A percentile compares a stretch with the other conserved stretches of the same genome.
phyloP scores from a whole-genome alignment of 2,329 filamentous ascomycete genomes.

The Ceratocystis smalleyi region DNA sequence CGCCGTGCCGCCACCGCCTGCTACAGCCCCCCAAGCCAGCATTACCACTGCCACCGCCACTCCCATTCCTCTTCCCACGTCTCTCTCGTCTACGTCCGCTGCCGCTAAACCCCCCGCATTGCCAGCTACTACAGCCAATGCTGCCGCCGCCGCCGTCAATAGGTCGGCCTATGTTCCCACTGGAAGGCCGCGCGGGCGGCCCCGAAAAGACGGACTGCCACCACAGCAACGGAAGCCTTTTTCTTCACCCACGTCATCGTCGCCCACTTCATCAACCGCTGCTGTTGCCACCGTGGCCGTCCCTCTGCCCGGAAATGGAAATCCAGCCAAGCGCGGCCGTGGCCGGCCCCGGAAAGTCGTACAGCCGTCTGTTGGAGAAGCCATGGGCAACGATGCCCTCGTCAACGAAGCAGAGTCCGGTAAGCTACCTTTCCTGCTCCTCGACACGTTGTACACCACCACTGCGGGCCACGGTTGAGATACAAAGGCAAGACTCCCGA shows the following conservation, averaged over 20 bases:
- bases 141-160: conserved; percentile 19
- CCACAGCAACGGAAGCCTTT: conserved; percentile 1
- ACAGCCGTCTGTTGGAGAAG: conserved; percentile 18
- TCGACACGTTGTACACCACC: neutral
- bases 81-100: no score
- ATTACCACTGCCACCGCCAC: neutral
- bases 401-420: conserved; percentile 5
- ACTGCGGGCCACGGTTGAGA: neutral
- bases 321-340: conserved; percentile 12
- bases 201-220: conserved; percentile 26
- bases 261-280: neutral
- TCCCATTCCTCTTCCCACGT: neutral
- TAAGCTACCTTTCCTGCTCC: conserved; percentile 4
- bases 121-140: no score
- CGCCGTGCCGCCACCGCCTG: neutral
- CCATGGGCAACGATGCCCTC: conserved; percentile 13
- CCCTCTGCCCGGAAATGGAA: conserved; percentile 15
- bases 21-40: neutral
- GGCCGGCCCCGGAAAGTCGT: conserved; percentile 19
- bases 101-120: no score
- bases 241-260: neutral
- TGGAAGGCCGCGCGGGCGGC: conserved; percentile 34
- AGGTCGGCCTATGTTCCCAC: conserved; percentile 25
- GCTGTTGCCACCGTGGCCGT: neutral
- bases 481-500: conserved; percentile 1